A percentile compares a stretch with the other conserved stretches of the same genome.
phyloP scores from a whole-genome alignment of 495 filamentous ascomycete species.

The Immersiella caudata region DNA sequence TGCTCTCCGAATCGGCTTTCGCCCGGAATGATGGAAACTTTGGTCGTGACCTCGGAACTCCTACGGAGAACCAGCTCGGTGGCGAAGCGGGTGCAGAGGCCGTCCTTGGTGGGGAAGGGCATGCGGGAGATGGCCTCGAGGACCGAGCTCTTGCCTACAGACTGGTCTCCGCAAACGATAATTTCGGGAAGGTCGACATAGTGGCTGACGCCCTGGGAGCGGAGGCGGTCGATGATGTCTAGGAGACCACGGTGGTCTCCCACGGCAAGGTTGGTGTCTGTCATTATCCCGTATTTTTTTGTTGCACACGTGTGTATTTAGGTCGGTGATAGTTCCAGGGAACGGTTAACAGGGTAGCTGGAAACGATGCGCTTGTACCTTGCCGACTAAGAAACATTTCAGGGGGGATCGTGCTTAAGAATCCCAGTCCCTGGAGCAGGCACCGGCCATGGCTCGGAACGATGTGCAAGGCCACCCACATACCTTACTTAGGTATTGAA shows the following conservation, averaged over 20 bases:
- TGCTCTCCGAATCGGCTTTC: slow-evolving; percentile 29
- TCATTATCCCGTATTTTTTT: too few relatives aligned
- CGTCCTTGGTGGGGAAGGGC: slow-evolving; percentile 63
- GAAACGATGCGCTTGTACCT: too few relatives aligned
- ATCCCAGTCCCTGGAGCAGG: too few relatives aligned
- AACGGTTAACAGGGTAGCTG: too few relatives aligned
- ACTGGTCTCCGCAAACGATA: slow-evolving; percentile 71
- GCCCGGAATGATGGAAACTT: slow-evolving; percentile 51
- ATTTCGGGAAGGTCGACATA: slow-evolving; percentile 66
- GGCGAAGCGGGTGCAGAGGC: slow-evolving; percentile 66
- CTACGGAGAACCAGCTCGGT: slow-evolving; percentile 64
- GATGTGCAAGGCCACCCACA: too few relatives aligned
- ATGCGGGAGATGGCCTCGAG: slow-evolving; percentile 73
- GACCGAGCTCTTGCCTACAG: slow-evolving; percentile 72
- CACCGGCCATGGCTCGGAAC: too few relatives aligned
- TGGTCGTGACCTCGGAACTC: slow-evolving; percentile 36
- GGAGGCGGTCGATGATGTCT: slow-evolving; percentile 61
- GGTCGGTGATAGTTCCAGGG: too few relatives aligned
- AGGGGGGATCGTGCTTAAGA: too few relatives aligned
- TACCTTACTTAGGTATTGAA: too few relatives aligned
- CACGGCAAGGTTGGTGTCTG: too few relatives aligned
- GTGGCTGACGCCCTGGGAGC: slow-evolving; percentile 55
- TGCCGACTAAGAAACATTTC: too few relatives aligned
- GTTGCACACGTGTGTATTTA: too few relatives aligned
- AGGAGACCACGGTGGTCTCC: slow-evolving; percentile 51